These are phyloP conservation scores for Wickerhamiella infanticola DNA, from an alignment of 1,139 yeast species.

Conservation along the genomic window DNA sequence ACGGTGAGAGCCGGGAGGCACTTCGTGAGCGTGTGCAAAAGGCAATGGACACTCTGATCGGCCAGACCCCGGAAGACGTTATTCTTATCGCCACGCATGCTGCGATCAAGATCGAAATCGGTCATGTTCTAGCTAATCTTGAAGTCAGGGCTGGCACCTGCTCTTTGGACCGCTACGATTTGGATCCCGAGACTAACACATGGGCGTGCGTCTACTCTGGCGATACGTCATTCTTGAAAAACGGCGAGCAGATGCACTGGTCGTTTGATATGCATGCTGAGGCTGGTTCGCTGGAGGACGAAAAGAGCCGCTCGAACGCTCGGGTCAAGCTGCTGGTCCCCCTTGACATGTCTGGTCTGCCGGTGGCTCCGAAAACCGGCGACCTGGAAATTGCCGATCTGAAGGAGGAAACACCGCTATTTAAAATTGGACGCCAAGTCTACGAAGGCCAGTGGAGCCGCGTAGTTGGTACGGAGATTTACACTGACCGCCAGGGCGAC, in stretches of 20 bases:
- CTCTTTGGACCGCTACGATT: constrained; percentile 38
- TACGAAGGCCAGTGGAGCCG: constrained; percentile 69
- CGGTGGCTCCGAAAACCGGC: constrained; percentile 6
- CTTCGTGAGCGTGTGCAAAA: constrained; percentile 38
- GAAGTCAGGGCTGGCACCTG: constrained; percentile 40
- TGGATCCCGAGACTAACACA: constrained; percentile 23
- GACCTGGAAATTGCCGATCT: constrained; percentile 37
- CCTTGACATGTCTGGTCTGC: constrained; percentile 9
- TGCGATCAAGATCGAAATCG: constrained; percentile 67
- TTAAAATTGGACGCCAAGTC: constrained; percentile 39
- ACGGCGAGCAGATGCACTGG: constrained; percentile 93
- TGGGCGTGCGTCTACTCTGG: constrained; percentile 57
- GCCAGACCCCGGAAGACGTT: constrained; percentile 38
- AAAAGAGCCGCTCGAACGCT: constrained; percentile 8
- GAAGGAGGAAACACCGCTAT: constrained; percentile 35
- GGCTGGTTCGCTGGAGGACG: constrained; percentile 65
- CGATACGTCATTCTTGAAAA: constrained; percentile 42
- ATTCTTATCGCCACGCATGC: constrained; percentile 65
- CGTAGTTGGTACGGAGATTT: constrained; percentile 68
- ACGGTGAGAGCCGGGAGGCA: constrained; percentile 54
- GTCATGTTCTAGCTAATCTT: constrained; percentile 48
- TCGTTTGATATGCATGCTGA: constrained; percentile 52
- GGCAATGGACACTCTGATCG: constrained; percentile 38
- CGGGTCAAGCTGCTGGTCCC: constrained; percentile 7
- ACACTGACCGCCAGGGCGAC: constrained; percentile 20